phyloP scores from a whole-genome alignment of 495 filamentous ascomycete genomes.

The Penicillium arizonense region DNA sequence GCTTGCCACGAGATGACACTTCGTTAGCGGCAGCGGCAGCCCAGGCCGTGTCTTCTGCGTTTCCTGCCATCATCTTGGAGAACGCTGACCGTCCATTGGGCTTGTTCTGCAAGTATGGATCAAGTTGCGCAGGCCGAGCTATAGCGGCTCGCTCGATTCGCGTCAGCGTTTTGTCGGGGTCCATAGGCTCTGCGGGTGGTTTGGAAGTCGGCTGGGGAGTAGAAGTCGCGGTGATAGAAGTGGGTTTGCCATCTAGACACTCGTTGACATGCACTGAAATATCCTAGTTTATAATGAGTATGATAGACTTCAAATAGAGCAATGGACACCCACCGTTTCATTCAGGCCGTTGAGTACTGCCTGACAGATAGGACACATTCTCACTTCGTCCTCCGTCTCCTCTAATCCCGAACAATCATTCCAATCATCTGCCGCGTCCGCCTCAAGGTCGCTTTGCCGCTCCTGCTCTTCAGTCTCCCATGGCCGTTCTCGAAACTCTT shows the following conservation, averaged over 20 bases:
- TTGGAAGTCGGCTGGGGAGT: conserved; percentile 22
- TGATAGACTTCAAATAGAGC: neutral
- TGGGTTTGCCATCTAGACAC: conserved; percentile 80
- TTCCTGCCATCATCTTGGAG: conserved; percentile 84
- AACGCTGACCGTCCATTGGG: conserved; percentile 64
- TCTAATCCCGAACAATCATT: conserved; percentile 29
- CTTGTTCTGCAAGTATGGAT: conserved; percentile 60
- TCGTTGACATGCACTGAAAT: conserved; percentile 78
- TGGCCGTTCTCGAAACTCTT: conserved; percentile 42
- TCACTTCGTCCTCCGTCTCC: conserved; percentile 35
- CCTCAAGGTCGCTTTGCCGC: conserved; percentile 17
- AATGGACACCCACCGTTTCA: conserved; percentile 46
- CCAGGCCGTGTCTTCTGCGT: conserved; percentile 91
- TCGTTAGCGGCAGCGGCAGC: conserved; percentile 79
- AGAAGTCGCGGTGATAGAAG: conserved; percentile 32
- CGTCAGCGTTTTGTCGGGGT: conserved; percentile 33
- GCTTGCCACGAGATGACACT: conserved; percentile 76
- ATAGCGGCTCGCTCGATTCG: conserved; percentile 66
- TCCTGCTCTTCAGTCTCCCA: conserved; percentile 27
- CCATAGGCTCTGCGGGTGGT: neutral
- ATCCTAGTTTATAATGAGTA: conserved; percentile 38
- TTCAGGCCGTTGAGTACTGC: conserved; percentile 56
- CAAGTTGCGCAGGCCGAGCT: conserved; percentile 71
- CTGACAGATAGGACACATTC: conserved; percentile 74
- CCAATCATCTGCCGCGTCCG: conserved; percentile 12